Conservation (phyloP, 2,329 filamentous ascomycete genomes). For the Myriosclerotinia curreyana region DNA sequence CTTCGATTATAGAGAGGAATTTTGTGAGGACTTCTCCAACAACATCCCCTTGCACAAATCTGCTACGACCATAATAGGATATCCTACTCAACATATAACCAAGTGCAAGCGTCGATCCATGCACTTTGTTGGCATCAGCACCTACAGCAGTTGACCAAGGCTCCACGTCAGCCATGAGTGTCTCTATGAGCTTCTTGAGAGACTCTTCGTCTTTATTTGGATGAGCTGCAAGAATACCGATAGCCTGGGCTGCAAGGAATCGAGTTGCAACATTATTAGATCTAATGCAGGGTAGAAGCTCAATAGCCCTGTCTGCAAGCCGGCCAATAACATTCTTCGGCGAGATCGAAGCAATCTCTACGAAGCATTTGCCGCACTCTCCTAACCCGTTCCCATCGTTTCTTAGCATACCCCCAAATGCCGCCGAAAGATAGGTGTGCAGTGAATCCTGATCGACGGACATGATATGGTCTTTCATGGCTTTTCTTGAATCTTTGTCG, state of each 20-base stretch:
- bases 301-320: constrained; percentile 48
- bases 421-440: constrained; percentile 49
- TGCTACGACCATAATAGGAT: constrained; percentile 47
- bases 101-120: constrained; percentile 58
- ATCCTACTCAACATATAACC: constrained; percentile 57
- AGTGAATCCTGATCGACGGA: constrained; percentile 43
- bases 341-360: constrained; percentile 51
- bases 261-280: constrained; percentile 72
- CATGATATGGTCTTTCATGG: constrained; percentile 54
- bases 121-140: constrained; percentile 55
- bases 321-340: constrained; percentile 51
- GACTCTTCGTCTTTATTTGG: constrained; percentile 44
- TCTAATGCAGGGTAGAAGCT: constrained; percentile 58
- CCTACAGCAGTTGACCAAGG: constrained; percentile 57
- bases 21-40: constrained; percentile 45
- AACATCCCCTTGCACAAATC: constrained; percentile 40
- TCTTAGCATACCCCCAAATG: constrained; percentile 55
- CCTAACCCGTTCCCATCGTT: constrained; percentile 43
- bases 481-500: constrained; percentile 61
- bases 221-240: constrained; percentile 76
- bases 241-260: constrained; percentile 62
- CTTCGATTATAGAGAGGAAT: constrained; percentile 51
- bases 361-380: constrained; percentile 51
- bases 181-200: constrained; percentile 45
- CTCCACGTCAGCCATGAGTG: constrained; percentile 47